Evolutionary conservation across 2,329 filamentous ascomycete genomes (phyloP), one percentile per base, ranked within the genome.

Genomic region (Mycosphaerella sp.): DNA sequence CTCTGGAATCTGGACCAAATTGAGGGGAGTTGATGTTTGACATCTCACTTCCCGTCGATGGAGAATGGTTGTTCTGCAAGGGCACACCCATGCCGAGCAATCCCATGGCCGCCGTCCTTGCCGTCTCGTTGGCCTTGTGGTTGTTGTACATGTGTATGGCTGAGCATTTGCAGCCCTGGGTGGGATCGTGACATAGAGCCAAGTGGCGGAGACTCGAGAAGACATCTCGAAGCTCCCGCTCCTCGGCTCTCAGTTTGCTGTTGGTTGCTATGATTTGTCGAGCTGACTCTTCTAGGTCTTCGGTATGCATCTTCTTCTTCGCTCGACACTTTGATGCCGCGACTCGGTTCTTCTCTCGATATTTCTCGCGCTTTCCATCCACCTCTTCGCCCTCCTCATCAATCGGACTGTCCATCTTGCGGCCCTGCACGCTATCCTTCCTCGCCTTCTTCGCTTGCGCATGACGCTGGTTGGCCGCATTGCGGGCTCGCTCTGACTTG

Each of bases 291-390:
- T 81, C 78, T 12, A 81, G 72, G 34, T 70, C 62, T 49, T 74
- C 70, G 32, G 75, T 77, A 60, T 78, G 78, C 54, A 78, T 75
- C 66, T 81, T 81, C 67, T 81, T 81, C 70, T 86, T 87, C 62
- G 84, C 79, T 3, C 85, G 79, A 62, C 85, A 89, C 64, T 87
- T 88, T 65, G 81, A 85, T 1, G 86, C 85, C 0, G 86, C 85
- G 2, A 85, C 71, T 8, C 85, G 77, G 65, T 89, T 89, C 54
- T 85, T 79, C 67, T 86, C 82, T 0, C 87, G 74, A 59, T 82
- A 83, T 55, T 76, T 77, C 54, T 72, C 75, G 25, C 79, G 73
- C 59, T 78, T 80, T 8, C 74, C 71, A 16, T 66, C 66, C 25
- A 59, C 59, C 18, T 56, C 61, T 12, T 58, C 59, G 5, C 34